phyloP scores from a whole-genome alignment of 768 basidiomycete genomes.

The Crucibulum laeve region DNA sequence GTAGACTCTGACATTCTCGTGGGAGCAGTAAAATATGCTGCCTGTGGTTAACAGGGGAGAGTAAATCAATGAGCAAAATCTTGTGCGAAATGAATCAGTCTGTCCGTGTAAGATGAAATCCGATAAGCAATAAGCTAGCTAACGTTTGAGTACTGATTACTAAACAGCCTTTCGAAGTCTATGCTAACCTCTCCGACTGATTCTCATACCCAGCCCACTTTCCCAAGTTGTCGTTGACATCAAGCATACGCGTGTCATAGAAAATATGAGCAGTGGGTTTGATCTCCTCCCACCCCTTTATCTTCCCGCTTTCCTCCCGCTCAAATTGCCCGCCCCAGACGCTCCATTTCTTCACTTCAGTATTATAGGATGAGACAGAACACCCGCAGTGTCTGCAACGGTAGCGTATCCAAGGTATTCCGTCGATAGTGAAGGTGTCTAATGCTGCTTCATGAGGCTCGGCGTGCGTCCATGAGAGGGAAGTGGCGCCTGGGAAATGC shows the following conservation, averaged over 20 bases:
- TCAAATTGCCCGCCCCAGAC: slow-evolving; percentile 57
- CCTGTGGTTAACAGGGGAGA: not conserved
- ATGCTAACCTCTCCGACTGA: slow-evolving; percentile 34
- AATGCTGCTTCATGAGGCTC: slow-evolving; percentile 28
- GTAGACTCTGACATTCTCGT: not conserved
- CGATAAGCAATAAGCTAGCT: too few relatives aligned
- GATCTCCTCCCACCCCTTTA: slow-evolving; percentile 48
- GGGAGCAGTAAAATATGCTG: not conserved
- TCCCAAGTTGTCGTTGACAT: slow-evolving; percentile 48
- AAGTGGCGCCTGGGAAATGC: slow-evolving; percentile 46
- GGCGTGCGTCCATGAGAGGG: slow-evolving; percentile 51
- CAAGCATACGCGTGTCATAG: slow-evolving; percentile 58
- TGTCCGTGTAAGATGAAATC: too few relatives aligned
- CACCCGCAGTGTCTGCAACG: slow-evolving; percentile 64
- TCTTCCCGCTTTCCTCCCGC: slow-evolving; percentile 44
- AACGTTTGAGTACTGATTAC: too few relatives aligned
- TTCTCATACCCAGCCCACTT: slow-evolving; percentile 69
- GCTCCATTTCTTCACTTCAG: slow-evolving; percentile 42
- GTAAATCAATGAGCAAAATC: too few relatives aligned
- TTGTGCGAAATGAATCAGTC: too few relatives aligned
- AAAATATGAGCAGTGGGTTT: slow-evolving; percentile 66
- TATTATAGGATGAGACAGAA: slow-evolving; percentile 49
- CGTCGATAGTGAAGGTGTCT: slow-evolving; percentile 42
- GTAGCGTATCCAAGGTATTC: slow-evolving; percentile 52
- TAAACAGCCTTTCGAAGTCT: too few relatives aligned